Percentiles rank a stretch among this genome's conserved stretches.
phyloP scores from a whole-genome alignment of 768 basidiomycete species.

The Suillus discolor region DNA sequence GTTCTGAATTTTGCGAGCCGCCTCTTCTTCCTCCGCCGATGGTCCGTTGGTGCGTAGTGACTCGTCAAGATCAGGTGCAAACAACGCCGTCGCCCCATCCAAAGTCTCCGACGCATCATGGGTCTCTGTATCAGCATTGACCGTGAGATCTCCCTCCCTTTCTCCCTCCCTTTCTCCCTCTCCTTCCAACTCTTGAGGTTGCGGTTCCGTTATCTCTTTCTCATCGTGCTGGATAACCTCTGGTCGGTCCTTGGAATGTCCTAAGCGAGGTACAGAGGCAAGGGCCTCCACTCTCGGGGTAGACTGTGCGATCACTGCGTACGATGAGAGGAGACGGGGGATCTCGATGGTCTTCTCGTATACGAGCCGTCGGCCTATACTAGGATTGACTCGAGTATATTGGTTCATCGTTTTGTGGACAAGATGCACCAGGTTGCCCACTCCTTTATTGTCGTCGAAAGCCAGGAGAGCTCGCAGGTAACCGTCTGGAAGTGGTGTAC shows the following conservation, averaged over 20 bases:
- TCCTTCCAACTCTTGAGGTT: too few species aligned
- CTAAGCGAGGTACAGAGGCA: slow-evolving; percentile 19
- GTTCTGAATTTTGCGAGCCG: slow-evolving; percentile 27
- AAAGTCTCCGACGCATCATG: slow-evolving; percentile 2
- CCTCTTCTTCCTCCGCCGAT: slow-evolving; percentile 30
- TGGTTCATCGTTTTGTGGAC: slow-evolving; percentile 19
- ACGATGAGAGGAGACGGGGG: slow-evolving; percentile 27
- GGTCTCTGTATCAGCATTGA: not conserved
- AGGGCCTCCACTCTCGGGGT: slow-evolving; percentile 20
- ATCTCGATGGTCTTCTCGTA: slow-evolving; percentile 34
- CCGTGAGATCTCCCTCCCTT: slow-evolving; percentile 16
- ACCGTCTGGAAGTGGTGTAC: not conserved
- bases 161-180: too few species aligned
- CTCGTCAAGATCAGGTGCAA: slow-evolving; percentile 15
- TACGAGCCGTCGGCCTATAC: slow-evolving; percentile 30
- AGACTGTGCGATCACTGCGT: slow-evolving; percentile 17
- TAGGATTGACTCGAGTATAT: not conserved
- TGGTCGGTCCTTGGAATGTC: not conserved
- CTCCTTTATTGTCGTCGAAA: slow-evolving; percentile 17
- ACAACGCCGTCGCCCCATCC: slow-evolving; percentile 13
- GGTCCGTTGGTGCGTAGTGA: slow-evolving; percentile 19
- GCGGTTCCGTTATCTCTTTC: too few species aligned
- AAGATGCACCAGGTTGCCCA: slow-evolving; percentile 26
- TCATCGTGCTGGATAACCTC: not conserved
- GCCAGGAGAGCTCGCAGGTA: slow-evolving; percentile 19